phyloP scores from a whole-genome alignment of 768 basidiomycete genomes.

The Macrolepiota fuliginosa region DNA sequence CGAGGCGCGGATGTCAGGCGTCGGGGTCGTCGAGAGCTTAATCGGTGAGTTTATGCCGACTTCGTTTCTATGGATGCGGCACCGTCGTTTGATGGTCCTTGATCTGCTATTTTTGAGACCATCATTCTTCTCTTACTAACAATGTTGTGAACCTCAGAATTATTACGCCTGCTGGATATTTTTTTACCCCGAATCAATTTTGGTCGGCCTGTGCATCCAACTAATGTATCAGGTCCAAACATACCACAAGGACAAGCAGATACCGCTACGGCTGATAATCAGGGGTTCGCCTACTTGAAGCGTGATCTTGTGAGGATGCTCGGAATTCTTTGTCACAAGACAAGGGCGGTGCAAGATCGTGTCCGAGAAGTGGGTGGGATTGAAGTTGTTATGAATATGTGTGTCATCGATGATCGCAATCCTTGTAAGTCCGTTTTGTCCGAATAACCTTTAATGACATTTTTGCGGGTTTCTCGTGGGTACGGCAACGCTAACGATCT shows the following conservation, averaged over 20 bases:
- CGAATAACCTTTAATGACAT: constrained; percentile 10
- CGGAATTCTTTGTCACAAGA: constrained; percentile 70
- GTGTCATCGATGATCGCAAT: constrained; percentile 87
- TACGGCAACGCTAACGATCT: constrained; percentile 7
- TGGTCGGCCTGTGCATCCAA: constrained; percentile 51
- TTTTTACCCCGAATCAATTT: constrained; percentile 87
- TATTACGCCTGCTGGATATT: background rate
- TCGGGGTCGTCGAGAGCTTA: constrained; percentile 50
- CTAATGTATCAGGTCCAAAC: constrained; percentile 23
- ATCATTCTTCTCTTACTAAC: constrained; percentile 10
- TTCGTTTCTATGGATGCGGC: background rate
- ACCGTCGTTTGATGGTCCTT: constrained; percentile 3
- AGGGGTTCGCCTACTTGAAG: constrained; percentile 83
- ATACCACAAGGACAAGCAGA: constrained; percentile 16
- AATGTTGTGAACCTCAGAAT: background rate
- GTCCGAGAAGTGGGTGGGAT: constrained; percentile 72
- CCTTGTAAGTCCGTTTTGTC: constrained; percentile 66
- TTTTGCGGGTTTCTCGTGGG: constrained; percentile 9
- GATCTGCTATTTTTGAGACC: background rate
- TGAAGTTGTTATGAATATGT: constrained; percentile 81
- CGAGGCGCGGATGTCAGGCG: constrained; percentile 37
- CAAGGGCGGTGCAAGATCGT: constrained; percentile 69
- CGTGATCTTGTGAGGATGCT: constrained; percentile 86
- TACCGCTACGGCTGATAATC: constrained; percentile 29
- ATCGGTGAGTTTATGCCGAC: constrained; percentile 46